phyloP scores from a whole-genome alignment of 495 filamentous ascomycete genomes.

The Oidiodendron maius region DNA sequence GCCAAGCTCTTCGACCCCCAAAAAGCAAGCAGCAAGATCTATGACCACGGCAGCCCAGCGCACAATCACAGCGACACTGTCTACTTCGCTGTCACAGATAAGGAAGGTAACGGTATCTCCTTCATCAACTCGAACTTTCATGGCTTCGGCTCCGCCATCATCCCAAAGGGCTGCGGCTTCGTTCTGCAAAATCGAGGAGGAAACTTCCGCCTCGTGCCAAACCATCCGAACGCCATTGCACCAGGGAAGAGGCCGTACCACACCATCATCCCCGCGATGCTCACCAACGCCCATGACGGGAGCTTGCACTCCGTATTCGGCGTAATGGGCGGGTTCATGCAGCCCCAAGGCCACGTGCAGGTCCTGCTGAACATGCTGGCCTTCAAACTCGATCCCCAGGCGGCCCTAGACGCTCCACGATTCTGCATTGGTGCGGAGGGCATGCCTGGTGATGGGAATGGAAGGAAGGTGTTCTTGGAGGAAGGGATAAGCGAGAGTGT shows the following conservation, averaged over 20 bases:
- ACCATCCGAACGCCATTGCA: constrained; percentile 73
- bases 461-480: constrained; percentile 68
- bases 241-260: constrained; percentile 92
- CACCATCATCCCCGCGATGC: constrained; percentile 91
- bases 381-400: constrained; percentile 80
- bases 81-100: constrained; percentile 82
- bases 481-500: constrained; percentile 71
- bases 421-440: constrained; percentile 69
- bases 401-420: constrained; percentile 83
- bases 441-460: constrained; percentile 48
- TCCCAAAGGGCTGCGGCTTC: constrained; percentile 80
- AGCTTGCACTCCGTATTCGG: constrained; percentile 80
- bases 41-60: constrained; percentile 59
- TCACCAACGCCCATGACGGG: constrained; percentile 68
- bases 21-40: constrained; percentile 42
- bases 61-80: constrained; percentile 80
- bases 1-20: constrained; percentile 63
- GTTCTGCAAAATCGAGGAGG: constrained; percentile 91
- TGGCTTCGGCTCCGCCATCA: constrained; percentile 83
- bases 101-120: constrained; percentile 77
- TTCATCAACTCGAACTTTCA: constrained; percentile 97
- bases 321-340: constrained; percentile 99
- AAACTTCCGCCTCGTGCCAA: constrained; percentile 62
- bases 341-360: constrained; percentile 96
- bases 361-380: constrained; percentile 86